phyloP scores from a whole-genome alignment of 371 early-diverging fungal species.

The Blakeslea trispora region DNA sequence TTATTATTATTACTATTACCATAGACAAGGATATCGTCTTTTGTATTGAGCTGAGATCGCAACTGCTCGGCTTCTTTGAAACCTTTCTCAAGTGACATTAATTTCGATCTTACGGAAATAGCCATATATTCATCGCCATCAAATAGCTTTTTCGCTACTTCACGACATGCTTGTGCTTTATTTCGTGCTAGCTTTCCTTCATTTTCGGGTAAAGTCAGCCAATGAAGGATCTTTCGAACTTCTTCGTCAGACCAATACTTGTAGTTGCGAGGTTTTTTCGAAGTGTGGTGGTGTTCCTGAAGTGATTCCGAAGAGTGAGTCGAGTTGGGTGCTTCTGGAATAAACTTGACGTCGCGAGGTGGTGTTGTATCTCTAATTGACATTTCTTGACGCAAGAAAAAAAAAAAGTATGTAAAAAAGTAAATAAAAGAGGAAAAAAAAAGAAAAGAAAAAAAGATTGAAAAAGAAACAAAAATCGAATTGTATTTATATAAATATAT shows the following conservation, averaged over 20 bases:
- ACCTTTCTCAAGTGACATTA: conserved; percentile 24
- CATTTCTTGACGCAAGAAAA: background rate
- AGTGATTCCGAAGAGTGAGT: conserved; percentile 1
- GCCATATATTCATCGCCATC: conserved; percentile 33
- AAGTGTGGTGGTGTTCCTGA: conserved; percentile 14
- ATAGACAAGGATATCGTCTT: conserved; percentile 17
- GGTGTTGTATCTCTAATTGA: conserved; percentile 12
- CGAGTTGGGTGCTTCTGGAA: conserved; percentile 8
- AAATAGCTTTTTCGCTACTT: conserved; percentile 27
- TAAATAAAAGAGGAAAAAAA: too few relatives aligned
- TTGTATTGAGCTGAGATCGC: conserved; percentile 7
- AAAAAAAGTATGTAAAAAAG: background rate
- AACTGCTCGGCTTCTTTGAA: conserved; percentile 23
- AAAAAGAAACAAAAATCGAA: too few relatives aligned
- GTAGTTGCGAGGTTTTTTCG: conserved; percentile 27
- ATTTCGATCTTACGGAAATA: conserved; percentile 25
- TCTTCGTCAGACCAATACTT: conserved; percentile 34
- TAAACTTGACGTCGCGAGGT: conserved; percentile 12
- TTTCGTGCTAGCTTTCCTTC: conserved; percentile 25
- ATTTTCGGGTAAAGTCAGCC: conserved; percentile 26
- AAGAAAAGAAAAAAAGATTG: too few relatives aligned
- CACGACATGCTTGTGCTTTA: conserved; percentile 29
- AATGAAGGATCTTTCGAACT: conserved; percentile 21
- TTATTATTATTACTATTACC: too few relatives aligned
- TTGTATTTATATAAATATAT: too few relatives aligned